phyloP scores from a whole-genome alignment of 2,329 filamentous ascomycete species.

The Fusarium sp. region DNA sequence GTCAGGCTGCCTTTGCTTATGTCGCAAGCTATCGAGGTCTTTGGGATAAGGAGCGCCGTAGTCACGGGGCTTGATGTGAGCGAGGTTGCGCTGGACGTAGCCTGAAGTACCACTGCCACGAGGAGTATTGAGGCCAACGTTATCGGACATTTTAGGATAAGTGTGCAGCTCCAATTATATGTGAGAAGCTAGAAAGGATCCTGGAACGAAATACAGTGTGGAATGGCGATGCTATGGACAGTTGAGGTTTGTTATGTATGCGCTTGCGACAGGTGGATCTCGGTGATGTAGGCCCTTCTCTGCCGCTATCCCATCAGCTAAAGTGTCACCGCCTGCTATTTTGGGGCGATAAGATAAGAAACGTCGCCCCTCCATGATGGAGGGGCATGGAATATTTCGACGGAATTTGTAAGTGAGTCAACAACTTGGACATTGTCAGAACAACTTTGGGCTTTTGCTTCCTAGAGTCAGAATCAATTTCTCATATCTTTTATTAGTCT shows the following conservation, averaged over 20 bases:
- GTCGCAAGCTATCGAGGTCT: constrained; percentile 77
- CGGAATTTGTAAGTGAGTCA: constrained; percentile 45
- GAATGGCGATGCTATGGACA: constrained; percentile 10
- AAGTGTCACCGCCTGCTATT: constrained; percentile 22
- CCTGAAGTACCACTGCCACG: constrained; percentile 96
- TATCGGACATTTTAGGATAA: constrained; percentile 82
- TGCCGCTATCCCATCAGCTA: constrained; percentile 5
- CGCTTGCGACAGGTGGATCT: constrained; percentile 24
- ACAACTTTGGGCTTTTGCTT: not conserved
- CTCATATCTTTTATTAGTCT: not conserved
- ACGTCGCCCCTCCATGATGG: constrained; percentile 37
- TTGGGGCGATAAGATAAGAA: constrained; percentile 35
- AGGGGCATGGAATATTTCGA: constrained; percentile 42
- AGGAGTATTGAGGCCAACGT: constrained; percentile 95
- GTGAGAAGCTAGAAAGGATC: not conserved
- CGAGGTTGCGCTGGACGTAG: constrained; percentile 96
- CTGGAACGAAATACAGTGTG: not conserved
- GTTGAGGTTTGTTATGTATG: constrained; percentile 21
- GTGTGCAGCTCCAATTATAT: not conserved
- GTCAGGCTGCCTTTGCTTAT: constrained; percentile 88
- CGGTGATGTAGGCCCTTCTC: constrained; percentile 36
- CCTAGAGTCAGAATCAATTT: no score
- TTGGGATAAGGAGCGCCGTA: constrained; percentile 82
- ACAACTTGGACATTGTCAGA: constrained; percentile 14
- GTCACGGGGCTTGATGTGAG: constrained; percentile 88